A percentile compares a stretch with the other conserved stretches of the same genome.
Conservation (phyloP, 2,329 filamentous ascomycete genomes). For the Curvularia lunata region DNA sequence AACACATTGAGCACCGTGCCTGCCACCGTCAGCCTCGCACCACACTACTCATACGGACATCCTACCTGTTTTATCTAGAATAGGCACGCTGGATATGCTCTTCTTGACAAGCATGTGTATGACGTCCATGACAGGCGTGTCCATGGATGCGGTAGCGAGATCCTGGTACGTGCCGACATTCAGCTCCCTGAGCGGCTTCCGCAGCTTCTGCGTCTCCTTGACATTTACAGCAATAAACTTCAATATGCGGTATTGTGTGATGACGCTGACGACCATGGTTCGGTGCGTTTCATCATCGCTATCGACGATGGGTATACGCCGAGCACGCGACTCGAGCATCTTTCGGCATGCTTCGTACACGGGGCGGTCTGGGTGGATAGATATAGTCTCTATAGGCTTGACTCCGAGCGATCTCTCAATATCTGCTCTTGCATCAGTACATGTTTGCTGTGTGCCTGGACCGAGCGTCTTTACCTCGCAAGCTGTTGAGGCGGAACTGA, state of each 20-base stretch:
- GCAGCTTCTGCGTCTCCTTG: conserved; percentile 83
- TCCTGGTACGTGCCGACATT: conserved; percentile 83
- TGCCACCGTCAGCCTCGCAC: conserved; percentile 33
- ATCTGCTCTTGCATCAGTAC: conserved; percentile 61
- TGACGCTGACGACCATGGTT: conserved; percentile 92
- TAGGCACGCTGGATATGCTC: conserved; percentile 94
- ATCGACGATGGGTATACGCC: conserved; percentile 92
- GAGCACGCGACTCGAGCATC: conserved; percentile 92
- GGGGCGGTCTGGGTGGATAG: conserved; percentile 87
- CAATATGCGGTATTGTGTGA: conserved; percentile 97
- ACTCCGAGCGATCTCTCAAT: conserved; percentile 95
- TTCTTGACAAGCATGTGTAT: conserved; percentile 91
- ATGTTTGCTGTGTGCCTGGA: not conserved
- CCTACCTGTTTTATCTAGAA: conserved; percentile 76
- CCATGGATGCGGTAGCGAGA: conserved; percentile 84
- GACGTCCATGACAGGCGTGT: conserved; percentile 88
- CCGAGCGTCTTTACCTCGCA: conserved; percentile 70
- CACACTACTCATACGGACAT: not conserved
- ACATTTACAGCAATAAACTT: conserved; percentile 99
- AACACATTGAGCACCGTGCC: conserved; percentile 89
- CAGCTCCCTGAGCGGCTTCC: conserved; percentile 85
- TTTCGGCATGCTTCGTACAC: conserved; percentile 93
- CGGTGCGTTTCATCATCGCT: conserved; percentile 91
- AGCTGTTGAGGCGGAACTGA: conserved; percentile 88
- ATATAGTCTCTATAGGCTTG: conserved; percentile 88